Conservation (phyloP, 345 rosid species). For the Mercurialis annua region DNA sequence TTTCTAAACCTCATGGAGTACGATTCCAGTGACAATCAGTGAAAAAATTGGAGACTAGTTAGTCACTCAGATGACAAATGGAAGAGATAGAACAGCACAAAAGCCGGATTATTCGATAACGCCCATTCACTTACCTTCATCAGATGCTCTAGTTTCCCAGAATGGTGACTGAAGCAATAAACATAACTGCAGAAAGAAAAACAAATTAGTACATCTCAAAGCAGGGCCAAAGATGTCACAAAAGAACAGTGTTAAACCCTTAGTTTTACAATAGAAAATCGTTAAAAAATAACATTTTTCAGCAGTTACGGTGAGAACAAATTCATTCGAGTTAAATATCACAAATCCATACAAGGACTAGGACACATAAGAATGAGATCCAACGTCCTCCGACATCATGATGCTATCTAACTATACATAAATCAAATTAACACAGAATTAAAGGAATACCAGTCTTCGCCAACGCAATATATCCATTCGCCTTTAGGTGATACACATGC, state of each 20-base stretch:
- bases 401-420: background rate
- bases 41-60: background rate
- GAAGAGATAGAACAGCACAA: background rate
- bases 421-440: background rate
- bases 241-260: background rate
- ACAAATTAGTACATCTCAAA: background rate
- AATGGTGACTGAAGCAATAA: conserved; percentile 92
- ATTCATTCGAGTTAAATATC: background rate
- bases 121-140: conserved; percentile 60
- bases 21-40: background rate
- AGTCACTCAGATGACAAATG: background rate
- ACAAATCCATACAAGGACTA: background rate
- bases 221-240: background rate
- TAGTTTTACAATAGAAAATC: background rate
- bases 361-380: background rate
- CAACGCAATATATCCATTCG: conserved; percentile 94
- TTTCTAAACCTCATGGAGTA: background rate
- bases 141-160: conserved; percentile 94
- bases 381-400: background rate
- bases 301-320: background rate
- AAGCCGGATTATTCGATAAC: background rate
- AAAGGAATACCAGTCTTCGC: conserved; percentile 72
- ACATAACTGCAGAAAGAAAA: conserved; percentile 46
- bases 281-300: background rate
- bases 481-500: conserved; percentile 96